phyloP scores from a whole-genome alignment of 345 rosid genomes.

The Cardiospermum halicacabum region DNA sequence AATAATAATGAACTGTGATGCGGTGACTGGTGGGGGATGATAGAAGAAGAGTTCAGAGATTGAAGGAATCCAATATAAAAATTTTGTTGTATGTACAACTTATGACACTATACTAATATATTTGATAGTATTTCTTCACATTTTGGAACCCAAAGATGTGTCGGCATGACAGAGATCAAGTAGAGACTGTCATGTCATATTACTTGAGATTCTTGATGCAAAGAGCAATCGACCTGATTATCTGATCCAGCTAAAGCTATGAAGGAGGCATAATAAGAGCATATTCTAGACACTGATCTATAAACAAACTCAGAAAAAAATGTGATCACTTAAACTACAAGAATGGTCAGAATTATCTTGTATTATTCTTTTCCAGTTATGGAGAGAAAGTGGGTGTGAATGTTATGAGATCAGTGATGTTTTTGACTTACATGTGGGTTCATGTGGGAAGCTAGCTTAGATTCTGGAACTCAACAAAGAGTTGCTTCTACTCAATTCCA shows the following conservation, averaged over 20 bases:
- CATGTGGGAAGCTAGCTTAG: constrained; percentile 2
- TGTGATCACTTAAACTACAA: background rate
- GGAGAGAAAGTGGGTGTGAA: background rate
- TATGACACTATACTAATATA: no score
- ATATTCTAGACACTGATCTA: background rate
- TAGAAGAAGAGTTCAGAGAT: background rate
- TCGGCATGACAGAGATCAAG: background rate
- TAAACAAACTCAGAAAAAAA: background rate
- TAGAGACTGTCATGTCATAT: background rate
- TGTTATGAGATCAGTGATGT: background rate
- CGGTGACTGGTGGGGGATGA: background rate
- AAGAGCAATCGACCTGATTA: background rate
- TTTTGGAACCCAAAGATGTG: no score
- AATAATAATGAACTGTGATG: background rate
- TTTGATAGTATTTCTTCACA: no score
- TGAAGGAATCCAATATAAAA: background rate
- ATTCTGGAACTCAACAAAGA: background rate
- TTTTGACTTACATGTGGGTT: background rate
- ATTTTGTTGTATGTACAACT: background rate
- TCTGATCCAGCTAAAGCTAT: background rate
- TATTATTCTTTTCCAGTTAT: background rate
- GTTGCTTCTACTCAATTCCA: background rate
- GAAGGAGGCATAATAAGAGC: background rate
- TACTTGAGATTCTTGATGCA: background rate
- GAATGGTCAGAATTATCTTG: background rate